phyloP scores from a whole-genome alignment of 1,284 basidiomycete genomes.

The Ustilago sp. region DNA sequence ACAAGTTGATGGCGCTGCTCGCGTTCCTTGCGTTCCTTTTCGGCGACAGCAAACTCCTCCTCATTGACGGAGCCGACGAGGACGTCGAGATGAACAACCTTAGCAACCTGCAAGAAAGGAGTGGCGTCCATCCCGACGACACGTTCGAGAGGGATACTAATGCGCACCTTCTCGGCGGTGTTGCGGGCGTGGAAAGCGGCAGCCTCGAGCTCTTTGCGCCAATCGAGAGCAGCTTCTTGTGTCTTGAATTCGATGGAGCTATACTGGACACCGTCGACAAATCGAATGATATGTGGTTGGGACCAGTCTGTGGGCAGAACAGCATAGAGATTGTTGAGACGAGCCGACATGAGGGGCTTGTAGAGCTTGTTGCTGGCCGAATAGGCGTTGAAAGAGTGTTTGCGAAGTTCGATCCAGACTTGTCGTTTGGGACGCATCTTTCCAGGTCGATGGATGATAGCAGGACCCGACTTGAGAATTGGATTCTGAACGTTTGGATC shows the following conservation, averaged over 20 bases:
- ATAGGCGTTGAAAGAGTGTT: constrained; percentile 56
- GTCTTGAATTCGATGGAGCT: constrained; percentile 62
- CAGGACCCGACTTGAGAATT: constrained; percentile 56
- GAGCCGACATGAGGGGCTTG: constrained; percentile 53
- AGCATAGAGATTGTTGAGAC: constrained; percentile 51
- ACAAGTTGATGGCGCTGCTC: constrained; percentile 23
- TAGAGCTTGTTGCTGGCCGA: constrained; percentile 59
- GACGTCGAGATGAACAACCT: constrained; percentile 39
- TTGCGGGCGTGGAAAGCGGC: constrained; percentile 51
- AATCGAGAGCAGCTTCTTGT: constrained; percentile 54
- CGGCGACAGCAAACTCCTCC: not conserved
- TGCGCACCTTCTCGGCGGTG: constrained; percentile 55
- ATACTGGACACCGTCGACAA: constrained; percentile 43
- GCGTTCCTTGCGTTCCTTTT: constrained; percentile 14
- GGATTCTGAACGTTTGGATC: constrained; percentile 47
- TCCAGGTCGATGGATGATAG: constrained; percentile 51
- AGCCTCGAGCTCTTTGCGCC: constrained; percentile 57
- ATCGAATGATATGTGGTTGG: constrained; percentile 47
- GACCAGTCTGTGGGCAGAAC: constrained; percentile 53
- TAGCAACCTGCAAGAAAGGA: constrained; percentile 48
- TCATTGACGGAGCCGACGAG: constrained; percentile 38
- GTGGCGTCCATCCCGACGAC: constrained; percentile 46
- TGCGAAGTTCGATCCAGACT: constrained; percentile 59
- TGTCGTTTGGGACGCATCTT: constrained; percentile 51
- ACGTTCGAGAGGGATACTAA: constrained; percentile 58